Conservation (phyloP, 1,284 basidiomycete genomes). For the Takashimella koratensis region DNA sequence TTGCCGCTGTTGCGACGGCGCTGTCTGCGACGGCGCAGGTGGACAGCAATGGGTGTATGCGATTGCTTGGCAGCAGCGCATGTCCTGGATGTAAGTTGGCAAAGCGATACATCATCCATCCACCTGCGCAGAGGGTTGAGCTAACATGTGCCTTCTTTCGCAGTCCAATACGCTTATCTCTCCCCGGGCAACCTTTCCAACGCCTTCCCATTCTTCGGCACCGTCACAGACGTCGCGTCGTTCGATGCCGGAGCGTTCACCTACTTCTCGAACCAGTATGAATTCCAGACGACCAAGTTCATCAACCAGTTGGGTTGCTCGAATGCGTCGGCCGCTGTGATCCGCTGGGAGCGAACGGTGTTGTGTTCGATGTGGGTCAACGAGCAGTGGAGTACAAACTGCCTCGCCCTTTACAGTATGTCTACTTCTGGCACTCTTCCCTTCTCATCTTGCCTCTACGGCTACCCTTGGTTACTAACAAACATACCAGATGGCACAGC, state of each 20-base stretch:
- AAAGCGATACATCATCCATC: not conserved
- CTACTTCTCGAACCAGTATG: constrained; percentile 46
- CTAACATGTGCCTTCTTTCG: not conserved
- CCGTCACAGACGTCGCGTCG: constrained; percentile 5
- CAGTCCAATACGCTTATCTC: constrained; percentile 44
- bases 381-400: constrained; percentile 23
- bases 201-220: constrained; percentile 22
- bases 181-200: constrained; percentile 42
- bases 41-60: not conserved
- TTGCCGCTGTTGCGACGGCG: not conserved
- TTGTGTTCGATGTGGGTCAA: constrained; percentile 43
- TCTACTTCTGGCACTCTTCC: constrained; percentile 2
- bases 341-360: constrained; percentile 42
- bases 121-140: not conserved
- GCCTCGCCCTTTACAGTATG: constrained; percentile 33
- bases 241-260: constrained; percentile 3
- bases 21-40: not conserved
- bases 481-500: constrained; percentile 23
- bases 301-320: constrained; percentile 37
- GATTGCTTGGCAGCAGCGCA: not conserved
- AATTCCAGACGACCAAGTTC: constrained; percentile 39
- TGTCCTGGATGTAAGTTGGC: not conserved
- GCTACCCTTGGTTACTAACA: no score
- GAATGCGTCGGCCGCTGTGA: constrained; percentile 26
- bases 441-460: no score